phyloP scores from a whole-genome alignment of 1,284 basidiomycete species.

The Pseudomicrostroma phylloplanum region DNA sequence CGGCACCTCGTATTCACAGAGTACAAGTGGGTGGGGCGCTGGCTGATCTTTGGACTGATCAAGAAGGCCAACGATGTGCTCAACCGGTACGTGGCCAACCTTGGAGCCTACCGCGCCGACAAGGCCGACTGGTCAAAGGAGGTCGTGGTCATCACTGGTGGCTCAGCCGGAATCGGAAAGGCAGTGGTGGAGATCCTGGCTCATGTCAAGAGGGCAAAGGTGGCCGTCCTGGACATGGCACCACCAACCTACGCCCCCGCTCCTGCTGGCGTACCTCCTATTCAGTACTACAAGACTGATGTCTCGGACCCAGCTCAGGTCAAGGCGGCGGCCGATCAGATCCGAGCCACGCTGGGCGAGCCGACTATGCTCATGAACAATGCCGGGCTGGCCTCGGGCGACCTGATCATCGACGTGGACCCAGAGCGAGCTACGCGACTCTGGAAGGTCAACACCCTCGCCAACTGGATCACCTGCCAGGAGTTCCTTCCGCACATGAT shows the following conservation, averaged over 20 bases:
- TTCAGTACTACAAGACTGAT: slow-evolving; percentile 47
- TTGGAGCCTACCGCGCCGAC: slow-evolving; percentile 30
- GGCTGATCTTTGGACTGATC: slow-evolving; percentile 31
- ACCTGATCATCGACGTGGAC: slow-evolving; percentile 36
- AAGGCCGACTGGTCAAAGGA: slow-evolving; percentile 39
- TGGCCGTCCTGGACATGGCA: slow-evolving; percentile 48
- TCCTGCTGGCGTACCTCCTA: slow-evolving; percentile 40
- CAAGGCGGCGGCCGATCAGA: slow-evolving; percentile 30
- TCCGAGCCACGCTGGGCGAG: slow-evolving; percentile 28
- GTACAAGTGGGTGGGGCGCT: slow-evolving; percentile 34
- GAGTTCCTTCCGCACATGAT: slow-evolving; percentile 47
- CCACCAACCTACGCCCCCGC: slow-evolving; percentile 39
- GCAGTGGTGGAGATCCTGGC: slow-evolving; percentile 41
- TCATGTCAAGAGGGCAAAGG: slow-evolving; percentile 30
- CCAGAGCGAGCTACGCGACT: slow-evolving; percentile 24
- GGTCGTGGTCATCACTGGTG: slow-evolving; percentile 47
- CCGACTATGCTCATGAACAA: slow-evolving; percentile 41
- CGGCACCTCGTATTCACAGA: slow-evolving; percentile 25
- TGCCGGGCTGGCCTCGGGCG: slow-evolving; percentile 42
- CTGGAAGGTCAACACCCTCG: slow-evolving; percentile 44
- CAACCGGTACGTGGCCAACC: slow-evolving; percentile 38
- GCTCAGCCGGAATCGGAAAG: slow-evolving; percentile 47
- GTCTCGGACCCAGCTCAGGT: slow-evolving; percentile 38
- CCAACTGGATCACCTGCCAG: slow-evolving; percentile 40
- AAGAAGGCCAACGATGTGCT: slow-evolving; percentile 29